Conservation (phyloP, 2,329 filamentous ascomycete genomes). For the Fusarium sp. region DNA sequence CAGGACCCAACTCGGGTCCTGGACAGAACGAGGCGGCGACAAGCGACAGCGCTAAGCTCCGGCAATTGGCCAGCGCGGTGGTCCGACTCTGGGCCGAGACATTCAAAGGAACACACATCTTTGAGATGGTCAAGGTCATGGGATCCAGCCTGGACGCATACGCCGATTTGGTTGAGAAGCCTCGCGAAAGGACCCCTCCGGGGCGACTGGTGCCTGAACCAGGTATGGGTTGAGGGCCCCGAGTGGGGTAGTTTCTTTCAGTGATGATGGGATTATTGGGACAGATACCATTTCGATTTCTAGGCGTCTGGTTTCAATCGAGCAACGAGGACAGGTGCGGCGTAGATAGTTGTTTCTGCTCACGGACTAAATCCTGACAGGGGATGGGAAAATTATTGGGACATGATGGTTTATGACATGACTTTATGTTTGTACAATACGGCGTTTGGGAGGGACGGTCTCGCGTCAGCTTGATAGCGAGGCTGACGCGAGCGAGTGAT, state of each 20-base stretch:
- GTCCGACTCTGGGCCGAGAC: conserved; percentile 74
- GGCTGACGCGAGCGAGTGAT: not conserved
- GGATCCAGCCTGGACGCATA: conserved; percentile 71
- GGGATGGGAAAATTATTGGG: conserved; percentile 9
- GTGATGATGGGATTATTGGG: not conserved
- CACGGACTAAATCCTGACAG: not conserved
- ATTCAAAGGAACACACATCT: conserved; percentile 74
- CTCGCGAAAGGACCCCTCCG: conserved; percentile 61
- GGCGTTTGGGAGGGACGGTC: conserved; percentile 23
- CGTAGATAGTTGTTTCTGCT: not conserved
- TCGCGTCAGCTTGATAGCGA: not conserved
- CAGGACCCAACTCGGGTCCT: conserved; percentile 55
- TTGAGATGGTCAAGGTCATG: conserved; percentile 73
- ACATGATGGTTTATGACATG: conserved; percentile 27
- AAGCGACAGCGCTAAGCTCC: conserved; percentile 66
- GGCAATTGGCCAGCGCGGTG: conserved; percentile 71
- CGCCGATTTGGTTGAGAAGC: conserved; percentile 71
- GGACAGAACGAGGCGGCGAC: conserved; percentile 61
- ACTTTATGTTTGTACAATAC: conserved; percentile 29
- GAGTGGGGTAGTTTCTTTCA: not conserved
- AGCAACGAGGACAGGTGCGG: conserved; percentile 2
- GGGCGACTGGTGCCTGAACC: conserved; percentile 42
- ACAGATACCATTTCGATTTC: conserved; percentile 15
- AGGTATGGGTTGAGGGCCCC: conserved; percentile 34
- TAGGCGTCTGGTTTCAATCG: conserved; percentile 24